Conservation (phyloP, 192 early-diverging fungal genomes). For the Diversispora eburnea region DNA sequence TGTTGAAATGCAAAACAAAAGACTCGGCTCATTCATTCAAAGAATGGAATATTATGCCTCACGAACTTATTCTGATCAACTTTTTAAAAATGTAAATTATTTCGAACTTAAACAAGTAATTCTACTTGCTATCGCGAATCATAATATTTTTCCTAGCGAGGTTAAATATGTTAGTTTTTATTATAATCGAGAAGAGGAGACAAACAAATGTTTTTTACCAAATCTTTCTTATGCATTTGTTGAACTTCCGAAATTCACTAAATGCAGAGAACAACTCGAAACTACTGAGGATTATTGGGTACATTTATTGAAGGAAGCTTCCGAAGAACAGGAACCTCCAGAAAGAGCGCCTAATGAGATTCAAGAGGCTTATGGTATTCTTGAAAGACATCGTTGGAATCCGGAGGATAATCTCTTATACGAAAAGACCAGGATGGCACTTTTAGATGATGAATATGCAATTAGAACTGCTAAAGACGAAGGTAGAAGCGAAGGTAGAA, state of each 20-base stretch:
- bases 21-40: neutral
- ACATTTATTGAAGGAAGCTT: slow-evolving; percentile 1
- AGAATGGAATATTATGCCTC: neutral
- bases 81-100: neutral
- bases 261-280: neutral
- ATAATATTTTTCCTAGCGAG: slow-evolving; percentile 4
- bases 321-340: neutral
- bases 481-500: neutral
- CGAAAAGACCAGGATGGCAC: neutral
- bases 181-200: neutral
- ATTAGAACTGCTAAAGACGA: neutral
- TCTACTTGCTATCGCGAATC: slow-evolving; percentile 1
- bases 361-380: neutral
- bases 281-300: slow-evolving; percentile 2
- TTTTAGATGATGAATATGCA: neutral
- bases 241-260: slow-evolving; percentile 5
- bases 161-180: slow-evolving; percentile 1
- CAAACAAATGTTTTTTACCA: slow-evolving; percentile 1
- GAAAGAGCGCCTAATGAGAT: neutral
- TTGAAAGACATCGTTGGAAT: neutral
- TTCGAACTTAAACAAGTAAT: neutral
- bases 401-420: neutral
- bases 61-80: neutral
- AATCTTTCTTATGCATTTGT: slow-evolving; percentile 7
- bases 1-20: slow-evolving; percentile 15